Evolutionary conservation across 2,329 filamentous ascomycete genomes (phyloP).

Genomic region (Alternaria infectoria): DNA sequence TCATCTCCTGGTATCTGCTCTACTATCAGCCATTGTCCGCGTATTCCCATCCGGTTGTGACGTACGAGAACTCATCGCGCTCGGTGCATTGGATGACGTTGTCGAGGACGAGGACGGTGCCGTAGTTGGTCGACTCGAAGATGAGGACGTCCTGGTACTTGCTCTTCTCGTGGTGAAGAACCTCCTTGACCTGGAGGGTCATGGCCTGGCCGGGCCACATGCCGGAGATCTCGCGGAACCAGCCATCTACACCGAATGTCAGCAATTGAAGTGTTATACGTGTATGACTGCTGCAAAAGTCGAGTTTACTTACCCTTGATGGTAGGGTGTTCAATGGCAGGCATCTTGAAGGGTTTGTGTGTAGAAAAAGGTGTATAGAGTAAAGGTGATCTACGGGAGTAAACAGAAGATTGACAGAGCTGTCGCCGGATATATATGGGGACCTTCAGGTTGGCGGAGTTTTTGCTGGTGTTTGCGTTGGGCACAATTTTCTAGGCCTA

Average conservation of each 20-base stretch:
- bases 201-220: conserved; percentile 99
- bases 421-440: conserved; percentile 27
- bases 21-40: conserved; percentile 19
- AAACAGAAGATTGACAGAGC: conserved; percentile 16
- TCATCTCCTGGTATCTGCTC: conserved; percentile 94
- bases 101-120: conserved; percentile 94
- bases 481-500: conserved; percentile 17
- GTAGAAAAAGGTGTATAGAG: conserved; percentile 2
- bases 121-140: conserved; percentile 97
- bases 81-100: conserved; percentile 99
- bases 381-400: conserved; percentile 10
- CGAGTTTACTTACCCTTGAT: conserved; percentile 67
- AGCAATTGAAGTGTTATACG: too few species aligned
- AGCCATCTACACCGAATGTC: conserved; percentile 76
- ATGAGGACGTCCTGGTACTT: conserved; percentile 98
- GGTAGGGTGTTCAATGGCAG: conserved; percentile 73
- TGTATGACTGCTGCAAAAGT: background rate
- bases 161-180: conserved; percentile 98
- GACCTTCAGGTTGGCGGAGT: conserved; percentile 30
- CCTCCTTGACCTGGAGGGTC: conserved; percentile 88
- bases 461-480: conserved; percentile 14
- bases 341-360: conserved; percentile 58
- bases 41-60: conserved; percentile 9
- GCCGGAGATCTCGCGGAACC: conserved; percentile 98
- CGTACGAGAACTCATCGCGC: conserved; percentile 92